Base-by-base conservation (phyloP, 345 rosid genomes). In the Pistacia integerrima region DNA sequence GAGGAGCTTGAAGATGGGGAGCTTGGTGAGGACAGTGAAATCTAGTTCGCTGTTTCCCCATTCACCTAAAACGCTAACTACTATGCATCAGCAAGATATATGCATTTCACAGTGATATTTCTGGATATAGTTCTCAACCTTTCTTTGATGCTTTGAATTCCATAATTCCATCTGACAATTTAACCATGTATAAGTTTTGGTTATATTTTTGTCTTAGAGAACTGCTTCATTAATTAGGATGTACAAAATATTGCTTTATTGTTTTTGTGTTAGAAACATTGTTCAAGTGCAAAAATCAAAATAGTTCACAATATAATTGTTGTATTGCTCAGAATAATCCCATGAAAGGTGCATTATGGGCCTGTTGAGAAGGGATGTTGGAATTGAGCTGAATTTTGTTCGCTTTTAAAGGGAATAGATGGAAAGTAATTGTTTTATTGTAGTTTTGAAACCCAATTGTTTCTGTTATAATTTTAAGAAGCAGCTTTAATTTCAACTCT, bases 1-100 rank as follows among this genome's bases (percentile, higher is more conserved):
- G 97, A 93, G 1, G 98, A 96, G 74, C 90, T 97, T 49, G 98
- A 94, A 80, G 99, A 97, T 84, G 99, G 99, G 52, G 98, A 96
- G 77, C 83, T 96, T 59, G 98, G 98, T 16, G 95, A 90, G 74
- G 98, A 92, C 61, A 97, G 97, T 49, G 99, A 97, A 85, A 91
- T 92, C 75, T 78, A 89, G 83, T 79, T 77, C 14, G n/a, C 46
- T 56, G 33, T 11, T 64, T 11, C 44, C 57, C 59, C 17, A 33
- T 35, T 64, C 49, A 75, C 20, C 6, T 36, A 49, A 28, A 69
- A 22, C 41, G 36, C 46, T 69, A 70, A 58, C 72, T 25, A 17
- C 20, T 64, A 57, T 54, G 83, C 76, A 56, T 77, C 14, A 33
- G 25, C 75, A 44, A 49, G 68, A 57, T 18, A 41, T 11, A 30